Evolutionary conservation across 1,284 basidiomycete genomes (phyloP), one percentile per base, ranked within the genome.

Genomic region (Ceratobasidium sp.): DNA sequence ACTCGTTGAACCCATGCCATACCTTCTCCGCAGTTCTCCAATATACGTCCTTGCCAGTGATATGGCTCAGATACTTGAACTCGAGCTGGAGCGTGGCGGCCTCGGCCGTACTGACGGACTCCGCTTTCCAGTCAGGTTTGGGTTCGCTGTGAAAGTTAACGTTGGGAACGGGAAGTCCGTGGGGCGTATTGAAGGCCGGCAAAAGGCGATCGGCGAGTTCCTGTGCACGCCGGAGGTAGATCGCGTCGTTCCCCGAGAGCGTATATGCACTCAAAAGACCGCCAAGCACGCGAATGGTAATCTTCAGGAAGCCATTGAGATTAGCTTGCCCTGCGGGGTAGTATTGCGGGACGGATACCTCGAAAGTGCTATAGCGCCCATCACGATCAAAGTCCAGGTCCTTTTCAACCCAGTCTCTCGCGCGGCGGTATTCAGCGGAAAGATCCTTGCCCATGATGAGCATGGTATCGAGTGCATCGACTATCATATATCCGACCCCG

Each of bases 311-410:
- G 49, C 14, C 23, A 54, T 54, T 56, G 23, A 74, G 49, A 51
- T 59, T 63, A 44, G 28, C 21, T 21, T 23, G 36, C 18, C 5
- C 53, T 25, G 49, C 21, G 3, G 23, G 18, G 30, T n/a, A 4
- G 12, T 11, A 23, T 56, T 30, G 23, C 33, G 42, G 56, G 21
- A 62, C 40, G 80, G 86, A 63, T 73, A 92, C 94, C 86, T 98
- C 96, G 77, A 98, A 98, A 0, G 93, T 95, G 79, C 91, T 98
- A 80, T 94, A 93, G 21, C 86, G 82, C 12, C 86, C 94, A 77
- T 95, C 89, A 12, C 88, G 84, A 44, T 96, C 90, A 78, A 97
- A 95, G 9, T 84, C 81, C 54, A 98, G 81, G 42, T 87, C 83
- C 30, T 85, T 83, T 30, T 83, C 84, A 21, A 97, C 85, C 95